Conservation (phyloP, 345 rosid species). For the Hibiscus syriacus region DNA sequence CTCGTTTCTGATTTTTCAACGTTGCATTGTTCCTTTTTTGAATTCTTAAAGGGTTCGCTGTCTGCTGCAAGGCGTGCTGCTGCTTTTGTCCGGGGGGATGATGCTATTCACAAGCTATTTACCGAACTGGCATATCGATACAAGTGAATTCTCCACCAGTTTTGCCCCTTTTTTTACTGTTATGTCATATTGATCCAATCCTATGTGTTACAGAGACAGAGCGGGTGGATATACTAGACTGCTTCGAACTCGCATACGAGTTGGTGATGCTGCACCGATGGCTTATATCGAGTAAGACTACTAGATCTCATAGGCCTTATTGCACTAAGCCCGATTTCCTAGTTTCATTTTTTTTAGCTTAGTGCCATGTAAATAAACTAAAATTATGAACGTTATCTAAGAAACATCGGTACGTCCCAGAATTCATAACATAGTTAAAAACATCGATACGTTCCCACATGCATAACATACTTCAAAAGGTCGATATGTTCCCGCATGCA, state of each 20-base stretch:
- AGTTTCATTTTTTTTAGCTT: background rate
- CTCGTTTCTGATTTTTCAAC: background rate
- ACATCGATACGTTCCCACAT: background rate
- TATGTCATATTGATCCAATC: slow-evolving; percentile 8
- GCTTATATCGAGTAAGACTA: slow-evolving; percentile 81
- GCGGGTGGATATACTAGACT: slow-evolving; percentile 92
- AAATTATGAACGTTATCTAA: background rate
- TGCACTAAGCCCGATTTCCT: background rate
- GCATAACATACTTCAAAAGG: background rate
- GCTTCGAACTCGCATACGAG: slow-evolving; percentile 80
- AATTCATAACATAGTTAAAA: background rate
- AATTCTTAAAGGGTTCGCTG: slow-evolving; percentile 56
- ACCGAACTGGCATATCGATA: slow-evolving; percentile 82
- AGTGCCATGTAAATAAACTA: background rate
- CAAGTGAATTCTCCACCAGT: slow-evolving; percentile 37
- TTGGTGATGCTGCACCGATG: slow-evolving; percentile 96
- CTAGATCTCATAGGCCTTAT: background rate
- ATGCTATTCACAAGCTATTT: slow-evolving; percentile 81
- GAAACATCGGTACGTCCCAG: background rate
- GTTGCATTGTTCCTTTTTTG: background rate
- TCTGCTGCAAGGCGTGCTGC: slow-evolving; percentile 74
- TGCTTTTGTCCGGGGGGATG: slow-evolving; percentile 88
- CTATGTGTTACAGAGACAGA: slow-evolving; percentile 53
- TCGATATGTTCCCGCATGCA: too few relatives aligned
- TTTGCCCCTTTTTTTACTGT: background rate